Percentiles rank a stretch among this genome's conserved stretches.
Evolutionary conservation across 1,284 basidiomycete genomes (phyloP).

Genomic region (Jaminaea rosea): DNA sequence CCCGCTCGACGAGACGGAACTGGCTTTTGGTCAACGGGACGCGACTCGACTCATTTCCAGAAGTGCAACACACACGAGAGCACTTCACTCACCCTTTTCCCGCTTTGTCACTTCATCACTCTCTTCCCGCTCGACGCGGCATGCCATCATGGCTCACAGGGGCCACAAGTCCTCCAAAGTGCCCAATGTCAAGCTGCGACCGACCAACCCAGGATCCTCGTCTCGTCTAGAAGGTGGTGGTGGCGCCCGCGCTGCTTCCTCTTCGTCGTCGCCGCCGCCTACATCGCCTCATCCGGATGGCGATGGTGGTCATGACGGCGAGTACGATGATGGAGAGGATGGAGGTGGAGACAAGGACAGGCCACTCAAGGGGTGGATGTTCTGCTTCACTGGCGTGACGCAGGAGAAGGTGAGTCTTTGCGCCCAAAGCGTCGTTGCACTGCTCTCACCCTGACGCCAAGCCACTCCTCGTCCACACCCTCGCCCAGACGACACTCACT

Average conservation of each 20-base stretch:
- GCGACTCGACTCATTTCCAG: too few relatives aligned
- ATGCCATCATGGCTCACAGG: too few relatives aligned
- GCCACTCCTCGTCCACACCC: conserved; percentile 55
- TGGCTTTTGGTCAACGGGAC: too few relatives aligned
- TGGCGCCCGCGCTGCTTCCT: conserved; percentile 8
- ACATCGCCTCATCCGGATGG: conserved; percentile 1
- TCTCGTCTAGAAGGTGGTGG: conserved; percentile 2
- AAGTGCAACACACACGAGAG: too few relatives aligned
- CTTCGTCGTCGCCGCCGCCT: too few relatives aligned
- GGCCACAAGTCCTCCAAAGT: conserved; percentile 34
- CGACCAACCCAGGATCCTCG: conserved; percentile 4
- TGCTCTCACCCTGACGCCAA: conserved; percentile 41
- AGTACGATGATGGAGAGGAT: conserved; percentile 27
- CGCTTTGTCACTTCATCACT: too few relatives aligned
- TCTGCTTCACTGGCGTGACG: conserved; percentile 8
- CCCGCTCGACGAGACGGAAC: too few relatives aligned
- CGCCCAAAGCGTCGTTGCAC: conserved; percentile 16
- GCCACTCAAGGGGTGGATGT: conserved; percentile 3
- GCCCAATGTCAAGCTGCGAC: conserved; percentile 41
- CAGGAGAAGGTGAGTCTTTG: conserved; percentile 12
- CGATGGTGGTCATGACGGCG: conserved; percentile 5
- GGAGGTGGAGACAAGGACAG: conserved; percentile 17
- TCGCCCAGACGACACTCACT: conserved; percentile 57
- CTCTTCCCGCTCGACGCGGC: too few relatives aligned
- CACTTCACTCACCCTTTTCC: too few relatives aligned